These are phyloP conservation scores for Hypoxylon sp. DNA, from an alignment of 2,329 filamentous ascomycete genomes.

Conservation along the genomic window DNA sequence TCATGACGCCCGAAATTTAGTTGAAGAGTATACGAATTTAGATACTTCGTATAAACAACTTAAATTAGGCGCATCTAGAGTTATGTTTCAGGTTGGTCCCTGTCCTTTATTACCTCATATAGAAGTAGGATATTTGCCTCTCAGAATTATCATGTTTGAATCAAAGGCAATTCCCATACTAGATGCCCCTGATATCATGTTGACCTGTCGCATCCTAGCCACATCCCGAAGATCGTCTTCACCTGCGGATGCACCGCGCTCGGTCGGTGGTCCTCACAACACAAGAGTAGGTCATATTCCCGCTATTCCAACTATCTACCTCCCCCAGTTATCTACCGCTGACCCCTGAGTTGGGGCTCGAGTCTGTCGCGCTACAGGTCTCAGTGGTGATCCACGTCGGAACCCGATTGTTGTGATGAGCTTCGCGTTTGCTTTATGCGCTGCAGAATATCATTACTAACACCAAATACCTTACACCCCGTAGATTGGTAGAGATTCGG, in stretches of 20 bases:
- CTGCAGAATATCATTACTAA: slow-evolving; percentile 20
- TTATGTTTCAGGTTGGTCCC: slow-evolving; percentile 49
- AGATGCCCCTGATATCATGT: slow-evolving; percentile 2
- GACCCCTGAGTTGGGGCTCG: slow-evolving; percentile 25
- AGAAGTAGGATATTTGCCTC: slow-evolving; percentile 3
- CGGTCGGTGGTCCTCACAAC: slow-evolving; percentile 85
- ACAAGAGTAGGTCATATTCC: slow-evolving; percentile 71
- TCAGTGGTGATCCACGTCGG: slow-evolving; percentile 23
- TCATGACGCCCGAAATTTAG: slow-evolving; percentile 6
- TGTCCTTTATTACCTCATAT: not conserved
- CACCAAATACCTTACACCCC: slow-evolving; percentile 3
- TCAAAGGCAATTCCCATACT: slow-evolving; percentile 4
- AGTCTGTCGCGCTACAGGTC: slow-evolving; percentile 17
- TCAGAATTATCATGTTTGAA: not conserved
- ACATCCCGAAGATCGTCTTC: slow-evolving; percentile 69
- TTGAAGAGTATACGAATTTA: not conserved
- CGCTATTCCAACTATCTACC: slow-evolving; percentile 4
- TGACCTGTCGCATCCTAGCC: slow-evolving; percentile 46
- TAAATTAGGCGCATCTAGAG: slow-evolving; percentile 1
- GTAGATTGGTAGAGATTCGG: slow-evolving; percentile 88
- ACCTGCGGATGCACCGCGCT: slow-evolving; percentile 85
- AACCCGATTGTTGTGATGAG: slow-evolving; percentile 6
- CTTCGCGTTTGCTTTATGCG: slow-evolving; percentile 2
- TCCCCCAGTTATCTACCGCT: not conserved
- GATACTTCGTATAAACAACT: not conserved